Conservation (phyloP, 768 basidiomycete species). For the Atractiella rhizophila region DNA sequence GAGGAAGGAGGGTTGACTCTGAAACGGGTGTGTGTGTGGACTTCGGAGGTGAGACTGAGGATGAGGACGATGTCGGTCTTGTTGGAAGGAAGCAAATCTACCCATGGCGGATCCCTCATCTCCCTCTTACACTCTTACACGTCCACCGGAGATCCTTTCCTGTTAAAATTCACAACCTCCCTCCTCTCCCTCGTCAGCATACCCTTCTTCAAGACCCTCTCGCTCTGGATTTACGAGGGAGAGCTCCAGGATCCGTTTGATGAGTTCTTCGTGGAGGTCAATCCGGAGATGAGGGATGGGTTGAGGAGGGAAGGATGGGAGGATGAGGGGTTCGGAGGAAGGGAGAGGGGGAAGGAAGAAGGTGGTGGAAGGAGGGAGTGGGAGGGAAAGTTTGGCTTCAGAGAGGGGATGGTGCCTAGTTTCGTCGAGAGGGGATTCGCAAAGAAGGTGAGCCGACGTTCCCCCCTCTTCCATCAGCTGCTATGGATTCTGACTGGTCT, state of each 20-base stretch:
- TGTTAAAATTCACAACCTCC: conserved; percentile 68
- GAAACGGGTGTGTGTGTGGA: conserved; percentile 70
- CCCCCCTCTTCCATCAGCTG: background rate
- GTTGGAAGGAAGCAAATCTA: conserved; percentile 38
- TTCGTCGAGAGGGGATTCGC: conserved; percentile 91
- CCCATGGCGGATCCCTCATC: conserved; percentile 76
- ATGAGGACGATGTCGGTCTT: conserved; percentile 88
- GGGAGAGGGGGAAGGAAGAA: conserved; percentile 32
- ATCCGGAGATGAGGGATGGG: conserved; percentile 52
- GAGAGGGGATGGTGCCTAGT: conserved; percentile 74
- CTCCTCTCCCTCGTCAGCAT: conserved; percentile 84
- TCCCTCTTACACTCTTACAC: conserved; percentile 87
- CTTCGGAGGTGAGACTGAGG: conserved; percentile 71
- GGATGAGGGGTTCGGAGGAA: conserved; percentile 35
- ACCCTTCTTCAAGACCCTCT: conserved; percentile 78
- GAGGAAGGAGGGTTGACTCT: conserved; percentile 66
- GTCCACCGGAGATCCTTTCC: conserved; percentile 91
- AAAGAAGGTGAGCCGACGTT: conserved; percentile 43
- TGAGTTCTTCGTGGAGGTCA: conserved; percentile 81
- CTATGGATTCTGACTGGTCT: background rate
- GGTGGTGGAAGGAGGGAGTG: conserved; percentile 34
- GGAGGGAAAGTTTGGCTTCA: conserved; percentile 78
- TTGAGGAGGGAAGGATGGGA: too few relatives aligned
- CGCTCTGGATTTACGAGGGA: conserved; percentile 87
- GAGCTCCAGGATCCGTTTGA: conserved; percentile 82